Conservation (phyloP, 495 filamentous ascomycete species). For the Xylaria acuta region DNA sequence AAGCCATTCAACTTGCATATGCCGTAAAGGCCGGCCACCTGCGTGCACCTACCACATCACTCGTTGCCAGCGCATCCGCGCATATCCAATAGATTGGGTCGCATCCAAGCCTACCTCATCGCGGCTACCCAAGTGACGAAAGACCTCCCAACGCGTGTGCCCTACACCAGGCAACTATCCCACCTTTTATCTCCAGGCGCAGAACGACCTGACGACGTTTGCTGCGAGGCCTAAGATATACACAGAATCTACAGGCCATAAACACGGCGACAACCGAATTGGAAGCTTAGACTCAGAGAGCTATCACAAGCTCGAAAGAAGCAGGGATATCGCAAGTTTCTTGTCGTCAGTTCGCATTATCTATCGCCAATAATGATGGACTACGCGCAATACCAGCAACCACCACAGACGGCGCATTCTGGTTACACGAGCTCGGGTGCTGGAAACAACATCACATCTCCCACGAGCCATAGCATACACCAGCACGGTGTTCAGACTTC, state of each 20-base stretch:
- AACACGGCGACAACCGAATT: slow-evolving; percentile 37
- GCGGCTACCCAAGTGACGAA: slow-evolving; percentile 56
- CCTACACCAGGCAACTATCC: slow-evolving; percentile 45
- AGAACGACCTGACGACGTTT: slow-evolving; percentile 29
- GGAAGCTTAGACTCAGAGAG: slow-evolving; percentile 34
- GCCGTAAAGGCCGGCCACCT: slow-evolving; percentile 59
- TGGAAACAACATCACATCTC: slow-evolving; percentile 67
- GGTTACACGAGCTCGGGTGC: slow-evolving; percentile 60
- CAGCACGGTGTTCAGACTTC: slow-evolving; percentile 64
- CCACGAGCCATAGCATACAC: slow-evolving; percentile 61
- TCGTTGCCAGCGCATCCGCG: slow-evolving; percentile 64
- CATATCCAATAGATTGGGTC: slow-evolving; percentile 63
- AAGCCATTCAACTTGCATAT: slow-evolving; percentile 64
- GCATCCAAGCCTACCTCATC: slow-evolving; percentile 56
- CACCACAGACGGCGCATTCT: slow-evolving; percentile 63
- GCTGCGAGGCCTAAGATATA: slow-evolving; percentile 13
- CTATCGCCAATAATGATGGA: slow-evolving; percentile 65
- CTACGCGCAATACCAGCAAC: slow-evolving; percentile 72
- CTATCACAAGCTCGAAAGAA: slow-evolving; percentile 38
- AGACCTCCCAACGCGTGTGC: slow-evolving; percentile 50
- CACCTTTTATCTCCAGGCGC: slow-evolving; percentile 41
- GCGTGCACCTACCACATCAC: slow-evolving; percentile 57
- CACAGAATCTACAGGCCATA: slow-evolving; percentile 24
- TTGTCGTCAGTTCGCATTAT: slow-evolving; percentile 39
- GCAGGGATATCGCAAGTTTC: slow-evolving; percentile 39